phyloP scores from a whole-genome alignment of 192 early-diverging fungal species.

The Podila epicladia region DNA sequence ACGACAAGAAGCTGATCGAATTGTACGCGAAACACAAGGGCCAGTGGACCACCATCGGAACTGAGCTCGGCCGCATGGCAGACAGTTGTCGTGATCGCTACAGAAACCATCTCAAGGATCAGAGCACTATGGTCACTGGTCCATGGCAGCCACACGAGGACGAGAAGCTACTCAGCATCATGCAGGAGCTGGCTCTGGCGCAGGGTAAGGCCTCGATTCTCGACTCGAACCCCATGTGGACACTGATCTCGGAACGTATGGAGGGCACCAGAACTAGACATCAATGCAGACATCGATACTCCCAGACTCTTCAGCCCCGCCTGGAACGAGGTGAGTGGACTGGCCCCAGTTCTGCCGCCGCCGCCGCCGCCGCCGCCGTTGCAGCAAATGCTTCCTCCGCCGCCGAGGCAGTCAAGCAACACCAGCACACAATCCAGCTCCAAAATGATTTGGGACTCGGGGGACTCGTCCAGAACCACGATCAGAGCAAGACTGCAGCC shows the following conservation, averaged over 20 bases:
- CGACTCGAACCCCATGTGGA: constrained; percentile 53
- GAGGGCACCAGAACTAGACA: constrained; percentile 44
- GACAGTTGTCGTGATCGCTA: constrained; percentile 51
- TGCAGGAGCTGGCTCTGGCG: constrained; percentile 49
- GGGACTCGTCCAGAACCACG: constrained; percentile 1
- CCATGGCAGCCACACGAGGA: constrained; percentile 50
- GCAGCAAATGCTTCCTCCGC: constrained; percentile 30
- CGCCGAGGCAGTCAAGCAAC: constrained; percentile 21
- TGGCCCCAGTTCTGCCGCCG: constrained; percentile 44
- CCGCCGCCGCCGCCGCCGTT: constrained; percentile 37
- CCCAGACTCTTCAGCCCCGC: constrained; percentile 45
- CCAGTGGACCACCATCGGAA: constrained; percentile 54
- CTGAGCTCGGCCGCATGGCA: constrained; percentile 47
- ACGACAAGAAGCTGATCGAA: constrained; percentile 45
- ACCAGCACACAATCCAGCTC: constrained; percentile 1
- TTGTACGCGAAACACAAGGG: constrained; percentile 36
- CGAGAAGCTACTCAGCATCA: constrained; percentile 32
- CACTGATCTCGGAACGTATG: constrained; percentile 47
- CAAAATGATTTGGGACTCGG: constrained; percentile 10
- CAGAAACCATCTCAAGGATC: constrained; percentile 41
- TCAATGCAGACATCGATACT: constrained; percentile 49
- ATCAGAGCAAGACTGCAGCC: constrained; percentile 12
- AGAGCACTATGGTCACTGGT: constrained; percentile 45
- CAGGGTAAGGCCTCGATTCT: constrained; percentile 42
- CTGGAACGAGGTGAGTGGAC: constrained; percentile 51